Evolutionary conservation across 2,329 filamentous ascomycete species (phyloP).

Genomic region (Ophiostoma himal-ulmi): DNA sequence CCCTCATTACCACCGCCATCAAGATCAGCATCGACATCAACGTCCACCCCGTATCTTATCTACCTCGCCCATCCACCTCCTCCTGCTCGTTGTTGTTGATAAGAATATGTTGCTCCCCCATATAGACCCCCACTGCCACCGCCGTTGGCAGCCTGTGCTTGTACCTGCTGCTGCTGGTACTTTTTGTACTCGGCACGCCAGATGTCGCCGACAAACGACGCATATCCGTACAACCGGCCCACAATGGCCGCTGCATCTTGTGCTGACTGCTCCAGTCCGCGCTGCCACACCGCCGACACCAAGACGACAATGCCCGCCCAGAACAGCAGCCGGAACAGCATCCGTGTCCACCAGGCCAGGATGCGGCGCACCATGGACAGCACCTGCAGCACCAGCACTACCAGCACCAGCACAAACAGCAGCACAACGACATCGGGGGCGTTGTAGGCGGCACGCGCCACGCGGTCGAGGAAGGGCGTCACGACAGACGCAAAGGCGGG

Average conservation of each 20-base stretch:
- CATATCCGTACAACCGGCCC: constrained; percentile 42
- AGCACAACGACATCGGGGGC: constrained; percentile 41
- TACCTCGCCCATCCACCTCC: neutral
- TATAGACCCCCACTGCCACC: constrained; percentile 4
- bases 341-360: constrained; percentile 69
- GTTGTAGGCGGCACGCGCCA: constrained; percentile 35
- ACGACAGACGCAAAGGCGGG: constrained; percentile 37
- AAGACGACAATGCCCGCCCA: constrained; percentile 55
- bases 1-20: neutral
- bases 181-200: constrained; percentile 54
- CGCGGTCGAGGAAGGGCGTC: constrained; percentile 39
- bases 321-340: constrained; percentile 57
- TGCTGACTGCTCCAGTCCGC: constrained; percentile 59
- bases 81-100: constrained; percentile 13
- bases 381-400: constrained; percentile 58
- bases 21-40: neutral
- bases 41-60: neutral
- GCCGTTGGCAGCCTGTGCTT: constrained; percentile 27
- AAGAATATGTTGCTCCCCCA: neutral
- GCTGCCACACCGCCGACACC: constrained; percentile 54
- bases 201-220: constrained; percentile 45
- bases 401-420: constrained; percentile 46
- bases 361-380: constrained; percentile 65
- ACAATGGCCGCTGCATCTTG: constrained; percentile 49
- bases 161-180: constrained; percentile 46